Percentiles rank a stretch among this genome's conserved stretches.
Conservation (phyloP, 2,329 filamentous ascomycete genomes). For the Leptosphaerulina australis region DNA sequence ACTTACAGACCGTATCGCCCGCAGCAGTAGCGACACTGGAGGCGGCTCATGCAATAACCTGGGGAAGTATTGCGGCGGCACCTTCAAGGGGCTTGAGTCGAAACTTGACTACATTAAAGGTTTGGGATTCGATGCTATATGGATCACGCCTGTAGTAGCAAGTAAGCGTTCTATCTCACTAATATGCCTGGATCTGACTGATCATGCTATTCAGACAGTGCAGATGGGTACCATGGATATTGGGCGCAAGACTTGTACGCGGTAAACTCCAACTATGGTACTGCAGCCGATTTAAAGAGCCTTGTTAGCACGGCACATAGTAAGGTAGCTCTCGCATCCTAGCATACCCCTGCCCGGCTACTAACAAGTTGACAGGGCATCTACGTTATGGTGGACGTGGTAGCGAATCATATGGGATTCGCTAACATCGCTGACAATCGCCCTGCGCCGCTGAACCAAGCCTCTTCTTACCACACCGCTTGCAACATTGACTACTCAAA, state of each 20-base stretch:
- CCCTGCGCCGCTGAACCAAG: conserved; percentile 36
- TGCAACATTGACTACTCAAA: conserved; percentile 42
- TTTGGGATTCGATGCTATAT: conserved; percentile 58
- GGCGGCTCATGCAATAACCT: conserved; percentile 39
- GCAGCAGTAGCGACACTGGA: conserved; percentile 42
- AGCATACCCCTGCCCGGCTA: neutral
- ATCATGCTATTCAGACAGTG: conserved; percentile 37
- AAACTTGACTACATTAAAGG: conserved; percentile 59
- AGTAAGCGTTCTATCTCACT: conserved; percentile 26
- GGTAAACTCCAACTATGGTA: conserved; percentile 58
- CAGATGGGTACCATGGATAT: conserved; percentile 59
- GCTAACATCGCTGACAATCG: conserved; percentile 36
- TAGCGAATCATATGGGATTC: conserved; percentile 55
- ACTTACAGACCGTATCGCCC: conserved; percentile 46
- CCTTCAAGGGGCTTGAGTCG: conserved; percentile 56
- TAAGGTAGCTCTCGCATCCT: conserved; percentile 45
- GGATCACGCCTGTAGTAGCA: conserved; percentile 52
- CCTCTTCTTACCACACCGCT: conserved; percentile 33
- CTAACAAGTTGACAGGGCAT: conserved; percentile 34
- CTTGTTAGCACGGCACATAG: conserved; percentile 55
- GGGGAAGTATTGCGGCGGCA: conserved; percentile 57
- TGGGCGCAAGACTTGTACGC: conserved; percentile 57
- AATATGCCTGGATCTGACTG: no score
- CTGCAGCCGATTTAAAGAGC: conserved; percentile 54
- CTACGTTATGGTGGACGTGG: conserved; percentile 60